Conservation (phyloP, 192 early-diverging fungal genomes). For the Spinellus fusiger region DNA sequence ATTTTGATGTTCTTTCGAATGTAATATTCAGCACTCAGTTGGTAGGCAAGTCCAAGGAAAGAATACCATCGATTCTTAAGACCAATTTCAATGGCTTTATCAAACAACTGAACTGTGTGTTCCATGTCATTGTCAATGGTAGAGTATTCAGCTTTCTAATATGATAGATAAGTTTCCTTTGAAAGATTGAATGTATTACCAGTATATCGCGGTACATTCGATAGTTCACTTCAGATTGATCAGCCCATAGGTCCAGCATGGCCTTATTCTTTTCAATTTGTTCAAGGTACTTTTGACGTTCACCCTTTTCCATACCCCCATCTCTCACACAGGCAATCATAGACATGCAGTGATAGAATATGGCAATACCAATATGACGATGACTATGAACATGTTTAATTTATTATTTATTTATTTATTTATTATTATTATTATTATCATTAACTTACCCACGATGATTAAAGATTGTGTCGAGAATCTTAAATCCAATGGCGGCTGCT, state of each 20-base stretch:
- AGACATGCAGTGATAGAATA: conserved; percentile 18
- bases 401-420: neutral
- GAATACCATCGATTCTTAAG: conserved; percentile 12
- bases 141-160: conserved; percentile 12
- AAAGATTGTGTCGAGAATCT: conserved; percentile 11
- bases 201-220: conserved; percentile 18
- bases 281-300: conserved; percentile 5
- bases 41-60: conserved; percentile 15
- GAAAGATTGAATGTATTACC: conserved; percentile 5
- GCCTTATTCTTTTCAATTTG: conserved; percentile 1
- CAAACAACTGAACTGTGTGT: neutral
- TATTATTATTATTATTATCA: neutral
- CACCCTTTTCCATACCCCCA: neutral
- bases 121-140: conserved; percentile 10
- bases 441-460: conserved; percentile 17
- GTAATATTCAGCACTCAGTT: conserved; percentile 15
- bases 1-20: conserved; percentile 2
- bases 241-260: conserved; percentile 1
- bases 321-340: conserved; percentile 16
- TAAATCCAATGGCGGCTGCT: conserved; percentile 18
- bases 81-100: conserved; percentile 5
- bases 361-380: conserved; percentile 21
- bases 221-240: conserved; percentile 23
- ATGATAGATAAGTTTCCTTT: neutral
- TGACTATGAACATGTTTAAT: conserved; percentile 10